These are phyloP conservation scores for Luzula sylvatica DNA, from an alignment of 176 grass and related monocot genomes.

Conservation along the genomic window DNA sequence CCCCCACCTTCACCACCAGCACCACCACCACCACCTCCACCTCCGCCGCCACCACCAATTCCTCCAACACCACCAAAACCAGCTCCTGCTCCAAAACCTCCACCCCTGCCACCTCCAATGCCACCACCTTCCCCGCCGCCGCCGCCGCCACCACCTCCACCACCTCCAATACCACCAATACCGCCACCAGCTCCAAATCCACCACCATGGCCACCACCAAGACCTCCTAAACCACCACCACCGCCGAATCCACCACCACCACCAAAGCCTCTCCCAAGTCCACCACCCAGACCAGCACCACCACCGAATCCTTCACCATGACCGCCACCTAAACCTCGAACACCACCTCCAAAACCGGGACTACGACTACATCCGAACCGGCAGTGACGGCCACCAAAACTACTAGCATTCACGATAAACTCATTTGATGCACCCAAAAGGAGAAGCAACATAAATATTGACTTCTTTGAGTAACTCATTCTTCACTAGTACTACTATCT, in stretches of 20 bases:
- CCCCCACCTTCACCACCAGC: background rate
- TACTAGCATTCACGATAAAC: too few species aligned
- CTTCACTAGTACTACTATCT: background rate
- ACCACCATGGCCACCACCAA: constrained; percentile 11
- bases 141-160: constrained; percentile 17
- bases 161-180: constrained; percentile 1
- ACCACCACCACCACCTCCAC: background rate
- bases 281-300: constrained; percentile 10
- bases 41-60: too few species aligned
- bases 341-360: constrained; percentile 11
- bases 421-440: background rate
- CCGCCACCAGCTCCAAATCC: constrained; percentile 16
- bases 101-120: background rate
- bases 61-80: constrained; percentile 10
- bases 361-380: too few species aligned
- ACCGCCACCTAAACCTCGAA: constrained; percentile 10
- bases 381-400: background rate
- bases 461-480: background rate
- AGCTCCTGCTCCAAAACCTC: too few species aligned
- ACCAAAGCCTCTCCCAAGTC: background rate
- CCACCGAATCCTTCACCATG: constrained; percentile 5
- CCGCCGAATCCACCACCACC: constrained; percentile 19
- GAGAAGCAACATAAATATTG: background rate
- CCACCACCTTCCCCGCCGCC: constrained; percentile 13
- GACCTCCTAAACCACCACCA: constrained; percentile 15